Evolutionary conservation across 805 yeast species (phyloP), one percentile per base, ranked within the genome.

Genomic region (Yarrowia keelungensis): DNA sequence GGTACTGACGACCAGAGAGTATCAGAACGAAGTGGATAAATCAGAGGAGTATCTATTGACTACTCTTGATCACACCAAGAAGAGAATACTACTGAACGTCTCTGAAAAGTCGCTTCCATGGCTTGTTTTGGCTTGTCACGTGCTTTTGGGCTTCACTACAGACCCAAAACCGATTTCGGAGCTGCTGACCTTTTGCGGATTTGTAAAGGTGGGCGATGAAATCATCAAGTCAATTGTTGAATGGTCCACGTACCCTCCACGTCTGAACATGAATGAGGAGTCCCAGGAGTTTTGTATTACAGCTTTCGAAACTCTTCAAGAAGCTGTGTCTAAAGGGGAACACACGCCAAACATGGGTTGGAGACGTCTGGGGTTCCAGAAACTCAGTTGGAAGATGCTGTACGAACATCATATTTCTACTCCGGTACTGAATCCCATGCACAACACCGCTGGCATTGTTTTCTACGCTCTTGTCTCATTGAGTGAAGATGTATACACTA

Each of bases 141-240:
- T 56, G 22, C 49, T 56, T 5, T 35, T 56, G 22, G 64, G 64
- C 7, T 56, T 56, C 38, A 42, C 49, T 10, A 42, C 47, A 7
- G 39, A 56, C n/a, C 5, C 39, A 3, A 11, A 19, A n/a, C 19
- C 32, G 22, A 56, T 56, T 11, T 56, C 50, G 0, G 39, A 43
- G 10, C 42, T 56, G 16, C 4, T 56, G 49, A 16, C 15, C 15
- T 56, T 26, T n/a, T 56, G 64, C 10, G 64, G 64, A 3, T 56
- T 56, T 22, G 16, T n/a, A 7, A 26, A 11, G 10, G 36, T 56
- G 0, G 8, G 8, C 15, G n/a, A 42, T 22, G 11, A 26, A 15
- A 22, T 43, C 15, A n/a, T 56, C 15, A 16, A 32, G 49, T 42
- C 49, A 5, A 56, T 56, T n/a, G 64, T 56, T n/a, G 64, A 56